These are phyloP conservation scores for Tetrastigma voinierianum DNA, from an alignment of 164 flowering plant species.

Conservation along the genomic window DNA sequence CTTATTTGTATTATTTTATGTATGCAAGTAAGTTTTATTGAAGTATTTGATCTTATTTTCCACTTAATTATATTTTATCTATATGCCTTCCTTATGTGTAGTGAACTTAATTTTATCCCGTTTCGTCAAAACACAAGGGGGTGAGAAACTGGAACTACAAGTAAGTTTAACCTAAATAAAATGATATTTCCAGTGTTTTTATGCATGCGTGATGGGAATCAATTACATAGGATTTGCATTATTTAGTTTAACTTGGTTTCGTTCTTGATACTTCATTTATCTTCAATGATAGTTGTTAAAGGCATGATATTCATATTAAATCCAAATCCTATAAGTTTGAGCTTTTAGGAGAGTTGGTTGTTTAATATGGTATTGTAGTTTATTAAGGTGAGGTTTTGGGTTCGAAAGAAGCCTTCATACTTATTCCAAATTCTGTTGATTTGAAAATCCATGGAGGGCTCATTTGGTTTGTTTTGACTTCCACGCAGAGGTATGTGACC, in stretches of 20 bases:
- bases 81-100: constrained; percentile 21
- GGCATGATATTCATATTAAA: too few relatives aligned
- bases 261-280: background rate
- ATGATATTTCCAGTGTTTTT: background rate
- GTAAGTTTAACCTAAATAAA: constrained; percentile 37
- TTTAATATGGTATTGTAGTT: too few relatives aligned
- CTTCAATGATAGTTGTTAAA: background rate
- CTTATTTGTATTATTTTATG: too few relatives aligned
- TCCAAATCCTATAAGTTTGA: too few relatives aligned
- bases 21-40: too few relatives aligned
- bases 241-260: background rate
- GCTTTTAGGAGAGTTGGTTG: too few relatives aligned
- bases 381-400: too few relatives aligned
- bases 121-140: constrained; percentile 80
- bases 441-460: too few relatives aligned
- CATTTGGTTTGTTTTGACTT: too few relatives aligned
- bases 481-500: too few relatives aligned
- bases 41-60: background rate
- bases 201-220: background rate
- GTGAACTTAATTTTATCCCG: constrained; percentile 81
- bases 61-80: background rate
- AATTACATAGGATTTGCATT: background rate
- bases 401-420: too few relatives aligned
- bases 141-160: constrained; percentile 89
- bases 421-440: too few relatives aligned